Evolutionary conservation across 257 asterid genomes (phyloP).

Genomic region (Eucommia ulmoides): DNA sequence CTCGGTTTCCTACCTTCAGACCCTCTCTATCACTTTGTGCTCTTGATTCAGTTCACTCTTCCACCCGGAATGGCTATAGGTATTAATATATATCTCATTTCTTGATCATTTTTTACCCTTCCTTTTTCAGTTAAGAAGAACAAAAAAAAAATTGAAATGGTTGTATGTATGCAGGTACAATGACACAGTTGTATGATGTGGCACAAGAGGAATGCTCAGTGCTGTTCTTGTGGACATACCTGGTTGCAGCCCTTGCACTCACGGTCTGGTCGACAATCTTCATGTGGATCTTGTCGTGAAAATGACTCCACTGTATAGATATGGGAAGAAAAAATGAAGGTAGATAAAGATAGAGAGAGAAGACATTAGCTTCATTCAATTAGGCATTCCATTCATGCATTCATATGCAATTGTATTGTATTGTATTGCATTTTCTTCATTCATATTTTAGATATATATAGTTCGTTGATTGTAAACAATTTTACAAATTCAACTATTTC

Average conservation of each 20-base stretch:
- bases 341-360: no score
- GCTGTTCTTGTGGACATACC: not conserved
- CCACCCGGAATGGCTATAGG: conserved; percentile 96
- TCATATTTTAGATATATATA: no score
- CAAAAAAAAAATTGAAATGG: no score
- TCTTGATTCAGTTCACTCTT: conserved; percentile 65
- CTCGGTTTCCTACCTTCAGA: conserved; percentile 71
- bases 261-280: not conserved
- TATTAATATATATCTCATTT: conserved; percentile 6
- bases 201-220: not conserved
- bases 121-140: not conserved
- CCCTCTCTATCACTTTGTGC: conserved; percentile 76
- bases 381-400: no score
- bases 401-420: no score
- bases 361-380: no score
- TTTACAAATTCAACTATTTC: no score
- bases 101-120: not conserved
- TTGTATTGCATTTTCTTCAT: no score
- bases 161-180: conserved; percentile 37
- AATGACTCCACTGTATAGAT: no score
- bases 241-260: not conserved
- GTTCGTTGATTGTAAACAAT: no score
- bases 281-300: not conserved
- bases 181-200: not conserved
- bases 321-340: no score